These are phyloP conservation scores for Pythium dissotocum DNA, from an alignment of 352 stramenopile species.

Conservation along the genomic window DNA sequence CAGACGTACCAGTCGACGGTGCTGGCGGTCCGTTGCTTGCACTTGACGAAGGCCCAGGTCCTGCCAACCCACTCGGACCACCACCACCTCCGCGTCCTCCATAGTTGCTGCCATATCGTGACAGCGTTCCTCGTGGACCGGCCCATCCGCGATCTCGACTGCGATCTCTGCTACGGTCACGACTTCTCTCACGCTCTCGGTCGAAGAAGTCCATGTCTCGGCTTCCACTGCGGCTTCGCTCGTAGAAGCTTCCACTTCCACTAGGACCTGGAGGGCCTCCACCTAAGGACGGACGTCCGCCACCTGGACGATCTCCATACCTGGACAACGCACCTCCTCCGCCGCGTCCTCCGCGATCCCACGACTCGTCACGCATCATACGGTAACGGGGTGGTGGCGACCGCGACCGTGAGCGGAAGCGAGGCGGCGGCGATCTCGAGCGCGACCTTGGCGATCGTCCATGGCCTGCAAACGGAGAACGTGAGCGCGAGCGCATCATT, in stretches of 20 bases:
- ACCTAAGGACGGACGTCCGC: conserved; percentile 25
- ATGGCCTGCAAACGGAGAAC: conserved; percentile 38
- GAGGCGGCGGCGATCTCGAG: conserved; percentile 40
- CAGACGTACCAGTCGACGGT: neutral
- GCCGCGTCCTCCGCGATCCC: conserved; percentile 24
- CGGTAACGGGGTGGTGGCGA: conserved; percentile 53
- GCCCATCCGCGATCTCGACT: conserved; percentile 19
- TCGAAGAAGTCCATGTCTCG: conserved; percentile 30
- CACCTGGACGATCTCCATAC: conserved; percentile 33
- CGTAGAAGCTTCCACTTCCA: conserved; percentile 37
- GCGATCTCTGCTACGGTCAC: conserved; percentile 21
- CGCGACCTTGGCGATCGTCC: conserved; percentile 37
- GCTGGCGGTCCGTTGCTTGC: neutral
- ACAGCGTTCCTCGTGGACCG: conserved; percentile 2
- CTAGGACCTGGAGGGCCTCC: conserved; percentile 24
- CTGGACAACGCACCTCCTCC: conserved; percentile 16
- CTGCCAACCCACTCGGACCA: neutral
- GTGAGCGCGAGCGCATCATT: conserved; percentile 35
- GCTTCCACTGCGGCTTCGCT: conserved; percentile 14
- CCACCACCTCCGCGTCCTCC: conserved; percentile 17
- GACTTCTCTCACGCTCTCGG: conserved; percentile 22
- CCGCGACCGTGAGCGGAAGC: conserved; percentile 51
- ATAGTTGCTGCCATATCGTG: conserved; percentile 26
- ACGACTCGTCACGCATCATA: conserved; percentile 37
- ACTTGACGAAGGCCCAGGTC: neutral